Evolutionary conservation across 768 basidiomycete genomes (phyloP).

Genomic region (Epithele typhae): DNA sequence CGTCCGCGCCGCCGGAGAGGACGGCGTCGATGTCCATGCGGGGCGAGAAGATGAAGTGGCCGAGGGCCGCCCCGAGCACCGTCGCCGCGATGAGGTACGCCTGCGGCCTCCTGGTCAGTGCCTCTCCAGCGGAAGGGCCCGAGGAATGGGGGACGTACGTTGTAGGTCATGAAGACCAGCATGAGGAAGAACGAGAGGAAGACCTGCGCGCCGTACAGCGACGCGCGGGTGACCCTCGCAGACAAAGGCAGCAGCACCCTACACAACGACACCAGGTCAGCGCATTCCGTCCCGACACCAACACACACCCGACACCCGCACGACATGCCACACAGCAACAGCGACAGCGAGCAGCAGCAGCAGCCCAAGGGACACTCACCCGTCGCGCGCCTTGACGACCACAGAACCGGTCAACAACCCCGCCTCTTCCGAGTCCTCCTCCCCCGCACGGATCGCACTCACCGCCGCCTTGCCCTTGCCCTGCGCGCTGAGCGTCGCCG

Average conservation of each 20-base stretch:
- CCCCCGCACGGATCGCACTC: constrained; percentile 35
- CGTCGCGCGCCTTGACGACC: constrained; percentile 32
- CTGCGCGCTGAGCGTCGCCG: constrained; percentile 37
- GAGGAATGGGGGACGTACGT: constrained; percentile 48
- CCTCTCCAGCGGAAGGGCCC: neutral
- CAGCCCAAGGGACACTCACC: constrained; percentile 33
- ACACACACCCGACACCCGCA: neutral
- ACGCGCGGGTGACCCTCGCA: constrained; percentile 55
- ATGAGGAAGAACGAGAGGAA: constrained; percentile 88
- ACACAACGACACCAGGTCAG: neutral
- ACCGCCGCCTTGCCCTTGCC: constrained; percentile 43
- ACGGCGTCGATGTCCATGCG: constrained; percentile 61
- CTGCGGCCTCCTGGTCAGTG: constrained; percentile 38
- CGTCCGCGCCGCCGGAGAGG: constrained; percentile 34
- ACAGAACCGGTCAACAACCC: constrained; percentile 48
- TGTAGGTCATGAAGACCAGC: constrained; percentile 97
- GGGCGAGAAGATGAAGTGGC: constrained; percentile 74
- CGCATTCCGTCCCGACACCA: neutral
- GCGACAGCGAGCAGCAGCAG: too few species aligned
- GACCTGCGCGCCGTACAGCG: constrained; percentile 69
- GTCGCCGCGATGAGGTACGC: constrained; percentile 84
- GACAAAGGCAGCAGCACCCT: constrained; percentile 49
- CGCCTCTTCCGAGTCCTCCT: constrained; percentile 45
- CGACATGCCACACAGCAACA: too few species aligned
- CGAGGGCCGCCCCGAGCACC: constrained; percentile 75